These are phyloP conservation scores for Chaetomium olivaceum DNA, from an alignment of 2,329 filamentous ascomycete genomes.

Conservation along the genomic window DNA sequence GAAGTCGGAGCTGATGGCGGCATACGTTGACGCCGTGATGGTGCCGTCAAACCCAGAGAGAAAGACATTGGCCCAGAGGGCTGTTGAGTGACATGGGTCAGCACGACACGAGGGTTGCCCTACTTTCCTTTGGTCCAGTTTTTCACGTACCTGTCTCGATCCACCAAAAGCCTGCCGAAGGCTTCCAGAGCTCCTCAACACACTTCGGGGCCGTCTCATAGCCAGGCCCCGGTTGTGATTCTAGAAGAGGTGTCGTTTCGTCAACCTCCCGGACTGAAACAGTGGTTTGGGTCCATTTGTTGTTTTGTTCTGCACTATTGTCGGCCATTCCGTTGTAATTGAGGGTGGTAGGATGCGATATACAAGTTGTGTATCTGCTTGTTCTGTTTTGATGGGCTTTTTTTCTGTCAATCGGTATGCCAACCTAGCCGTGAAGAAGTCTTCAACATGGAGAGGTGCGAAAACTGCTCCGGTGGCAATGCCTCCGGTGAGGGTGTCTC, in stretches of 20 bases:
- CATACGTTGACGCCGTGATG: conserved; percentile 71
- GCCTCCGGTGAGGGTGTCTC: background rate
- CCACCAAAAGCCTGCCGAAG: conserved; percentile 54
- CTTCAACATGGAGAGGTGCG: background rate
- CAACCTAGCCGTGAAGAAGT: background rate
- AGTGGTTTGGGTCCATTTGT: background rate
- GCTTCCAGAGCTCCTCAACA: conserved; percentile 43
- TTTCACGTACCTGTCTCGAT: conserved; percentile 58
- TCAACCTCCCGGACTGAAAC: conserved; percentile 3
- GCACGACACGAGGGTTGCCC: background rate
- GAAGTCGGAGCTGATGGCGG: conserved; percentile 74
- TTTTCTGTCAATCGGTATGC: background rate
- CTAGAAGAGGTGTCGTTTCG: conserved; percentile 29
- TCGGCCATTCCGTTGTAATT: conserved; percentile 1
- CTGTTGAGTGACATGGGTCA: conserved; percentile 1
- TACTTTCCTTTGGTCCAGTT: background rate
- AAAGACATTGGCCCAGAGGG: conserved; percentile 55
- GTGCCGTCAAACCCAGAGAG: conserved; percentile 70
- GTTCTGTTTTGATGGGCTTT: background rate
- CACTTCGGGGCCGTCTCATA: conserved; percentile 28
- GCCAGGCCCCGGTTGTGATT: conserved; percentile 21
- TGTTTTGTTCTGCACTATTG: background rate
- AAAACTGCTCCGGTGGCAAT: background rate
- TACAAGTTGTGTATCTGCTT: background rate
- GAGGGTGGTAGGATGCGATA: background rate